phyloP scores from a whole-genome alignment of 495 filamentous ascomycete genomes.

The Penicillium subrubescens region DNA sequence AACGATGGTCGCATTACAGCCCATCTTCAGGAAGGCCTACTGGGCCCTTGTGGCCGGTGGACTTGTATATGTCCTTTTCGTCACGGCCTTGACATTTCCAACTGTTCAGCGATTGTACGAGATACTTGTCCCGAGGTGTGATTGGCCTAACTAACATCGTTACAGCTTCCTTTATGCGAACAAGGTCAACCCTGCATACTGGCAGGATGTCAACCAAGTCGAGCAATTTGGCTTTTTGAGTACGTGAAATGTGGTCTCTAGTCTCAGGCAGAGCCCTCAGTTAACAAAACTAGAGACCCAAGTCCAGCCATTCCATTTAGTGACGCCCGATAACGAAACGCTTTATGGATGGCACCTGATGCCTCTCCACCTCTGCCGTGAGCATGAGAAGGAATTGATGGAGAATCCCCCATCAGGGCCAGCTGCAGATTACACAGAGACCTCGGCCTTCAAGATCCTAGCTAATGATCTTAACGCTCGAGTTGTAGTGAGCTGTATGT shows the following conservation, averaged over 20 bases:
- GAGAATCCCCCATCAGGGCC: conserved; percentile 46
- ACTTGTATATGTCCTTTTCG: conserved; percentile 51
- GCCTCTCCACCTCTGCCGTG: conserved; percentile 54
- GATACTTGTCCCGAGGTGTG: neutral
- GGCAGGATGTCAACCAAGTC: conserved; percentile 68
- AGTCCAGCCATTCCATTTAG: conserved; percentile 59
- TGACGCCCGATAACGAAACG: conserved; percentile 58
- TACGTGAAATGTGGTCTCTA: conserved; percentile 37
- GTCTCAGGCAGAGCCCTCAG: neutral
- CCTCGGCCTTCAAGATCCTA: conserved; percentile 54
- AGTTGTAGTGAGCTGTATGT: conserved; percentile 58
- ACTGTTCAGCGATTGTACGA: conserved; percentile 54
- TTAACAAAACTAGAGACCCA: conserved; percentile 52
- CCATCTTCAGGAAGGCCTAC: conserved; percentile 60
- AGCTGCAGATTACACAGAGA: conserved; percentile 44
- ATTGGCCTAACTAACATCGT: conserved; percentile 13
- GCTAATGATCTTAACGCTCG: conserved; percentile 55
- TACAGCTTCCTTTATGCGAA: conserved; percentile 76
- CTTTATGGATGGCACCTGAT: conserved; percentile 65
- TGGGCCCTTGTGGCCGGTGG: conserved; percentile 56
- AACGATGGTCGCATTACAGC: conserved; percentile 41
- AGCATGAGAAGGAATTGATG: conserved; percentile 49
- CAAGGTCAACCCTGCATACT: conserved; percentile 66
- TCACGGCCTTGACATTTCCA: conserved; percentile 51
- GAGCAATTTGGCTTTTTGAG: conserved; percentile 83